Base-by-base conservation (phyloP, 2,329 filamentous ascomycete genomes). In the Cercospora berteroae region DNA sequence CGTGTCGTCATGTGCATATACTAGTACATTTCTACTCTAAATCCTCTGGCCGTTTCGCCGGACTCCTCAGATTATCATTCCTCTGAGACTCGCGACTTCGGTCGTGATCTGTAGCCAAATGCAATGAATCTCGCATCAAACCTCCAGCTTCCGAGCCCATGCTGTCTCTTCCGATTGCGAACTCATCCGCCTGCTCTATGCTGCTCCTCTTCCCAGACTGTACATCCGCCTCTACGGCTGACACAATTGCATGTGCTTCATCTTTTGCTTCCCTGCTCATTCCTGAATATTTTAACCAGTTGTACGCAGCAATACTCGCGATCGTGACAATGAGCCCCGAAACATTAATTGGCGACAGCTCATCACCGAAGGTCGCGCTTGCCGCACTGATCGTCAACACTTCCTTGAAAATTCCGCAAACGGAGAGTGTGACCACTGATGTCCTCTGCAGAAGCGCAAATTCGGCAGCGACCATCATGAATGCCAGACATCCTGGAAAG, bases 351-450 rank as follows among this genome's bases (percentile, higher is more conserved):
- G 89, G 83, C 0, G 94, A 97, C 56, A 99, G 86, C 59, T 86
- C 87, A 77, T 99, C 95, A 74, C 95, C 87, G 82, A 97, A 99
- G 4, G 97, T 88, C 29, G 96, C 79, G 8, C 93, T 91, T 0
- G 94, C 94, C 0, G 93, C 93, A 48, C 88, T 90, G 75, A 99
- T 98, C 13, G 95, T 99, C 64, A 99, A 89, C 48, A 98, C 95
- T 81, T 99, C 95, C 79, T 99, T 99, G 85, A 99, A 98, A 69
- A 99, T 98, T 69, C 95, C 95, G 70, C 94, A 96, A 73, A 99
- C 97, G 61, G 91, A 96, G 56, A 99, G 85, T 0, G 95, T 98
- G 61, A 99, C 95, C 63, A 99, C 95, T 1, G 92, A 96, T 0
- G 94, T 98, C 58, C 95, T 92, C 82, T 97, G 91, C 72, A 99